Evolutionary conservation across 164 flowering plant genomes (phyloP), one percentile per base, ranked within the genome.

Genomic region (Berberis thunbergii): DNA sequence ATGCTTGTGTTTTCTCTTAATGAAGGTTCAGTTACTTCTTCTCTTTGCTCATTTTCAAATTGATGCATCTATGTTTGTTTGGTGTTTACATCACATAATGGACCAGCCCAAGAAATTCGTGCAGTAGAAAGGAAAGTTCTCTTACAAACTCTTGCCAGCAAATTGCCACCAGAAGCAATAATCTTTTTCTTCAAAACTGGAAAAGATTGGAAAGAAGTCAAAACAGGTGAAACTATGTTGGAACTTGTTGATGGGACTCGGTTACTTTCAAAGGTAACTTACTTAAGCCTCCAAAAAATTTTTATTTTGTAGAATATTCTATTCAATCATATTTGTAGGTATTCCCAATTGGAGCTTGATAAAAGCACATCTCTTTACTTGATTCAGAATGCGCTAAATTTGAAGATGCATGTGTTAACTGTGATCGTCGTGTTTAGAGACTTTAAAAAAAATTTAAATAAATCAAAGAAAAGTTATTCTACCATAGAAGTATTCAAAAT

Each of bases 111-210:
- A 80, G 98, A 92, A 74, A 93, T 89, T 3, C 92, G 98, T 38
- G 91, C 94, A 1, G 97, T 94, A 62, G 98, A 94, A 72, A 87
- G 98, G 75, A 74, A 88, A 74, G 62, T 80, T 61, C 89, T 90
- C 45, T 63, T 90, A 74, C 89, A 86, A 68, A 74, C 92, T 45
- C 89, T 94, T 63, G 91, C 93, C 4, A 72, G 57, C 75, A 75
- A 84, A 72, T 78, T 94, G 57, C 97, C 97, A 38, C 62, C 77
- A 55, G 79, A 73, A 57, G 41, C 91, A 8, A 67, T 90, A 48
- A 48, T 71, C 64, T 3, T 94, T 83, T 67, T 84, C 91, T 39
- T 94, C 97, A 1, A 81, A 82, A 71, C 73, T 94, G 60, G 76
- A 73, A 49, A 81, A 68, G 6, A 83, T 94, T 66, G n/a, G 70